Conservation (phyloP, 495 filamentous ascomycete species). For the Cenococcum geophilum region DNA sequence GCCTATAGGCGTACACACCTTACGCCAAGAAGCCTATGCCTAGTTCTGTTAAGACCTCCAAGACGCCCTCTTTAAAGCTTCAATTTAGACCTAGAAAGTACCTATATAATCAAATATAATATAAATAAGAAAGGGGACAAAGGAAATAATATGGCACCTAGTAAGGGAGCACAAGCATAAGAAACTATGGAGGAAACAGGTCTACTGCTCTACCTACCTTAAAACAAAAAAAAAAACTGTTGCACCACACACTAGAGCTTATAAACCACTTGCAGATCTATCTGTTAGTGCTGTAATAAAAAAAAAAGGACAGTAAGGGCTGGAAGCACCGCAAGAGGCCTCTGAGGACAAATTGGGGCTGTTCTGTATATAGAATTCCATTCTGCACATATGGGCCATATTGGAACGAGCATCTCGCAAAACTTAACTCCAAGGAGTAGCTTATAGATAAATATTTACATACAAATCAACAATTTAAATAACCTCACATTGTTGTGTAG, state of each 20-base stretch:
- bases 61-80: too few species aligned
- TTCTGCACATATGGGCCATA: neutral
- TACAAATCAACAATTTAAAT: constrained; percentile 1
- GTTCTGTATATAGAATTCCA: neutral
- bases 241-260: neutral
- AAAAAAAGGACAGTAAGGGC: neutral
- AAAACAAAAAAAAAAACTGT: neutral
- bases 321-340: neutral
- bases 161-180: neutral
- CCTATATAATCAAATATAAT: neutral
- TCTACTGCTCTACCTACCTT: neutral
- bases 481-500: neutral
- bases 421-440: neutral
- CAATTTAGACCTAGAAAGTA: too few species aligned
- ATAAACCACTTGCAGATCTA: neutral
- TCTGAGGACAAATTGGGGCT: too few species aligned
- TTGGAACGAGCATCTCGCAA: neutral
- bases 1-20: too few species aligned
- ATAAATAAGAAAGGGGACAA: neutral
- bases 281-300: neutral
- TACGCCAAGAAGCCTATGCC: too few species aligned
- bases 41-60: too few species aligned
- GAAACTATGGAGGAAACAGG: constrained; percentile 6
- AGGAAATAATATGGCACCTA: neutral
- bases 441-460: constrained; percentile 1